Evolutionary conservation across 768 basidiomycete genomes (phyloP).

Genomic region (Tremella yokohamensis): DNA sequence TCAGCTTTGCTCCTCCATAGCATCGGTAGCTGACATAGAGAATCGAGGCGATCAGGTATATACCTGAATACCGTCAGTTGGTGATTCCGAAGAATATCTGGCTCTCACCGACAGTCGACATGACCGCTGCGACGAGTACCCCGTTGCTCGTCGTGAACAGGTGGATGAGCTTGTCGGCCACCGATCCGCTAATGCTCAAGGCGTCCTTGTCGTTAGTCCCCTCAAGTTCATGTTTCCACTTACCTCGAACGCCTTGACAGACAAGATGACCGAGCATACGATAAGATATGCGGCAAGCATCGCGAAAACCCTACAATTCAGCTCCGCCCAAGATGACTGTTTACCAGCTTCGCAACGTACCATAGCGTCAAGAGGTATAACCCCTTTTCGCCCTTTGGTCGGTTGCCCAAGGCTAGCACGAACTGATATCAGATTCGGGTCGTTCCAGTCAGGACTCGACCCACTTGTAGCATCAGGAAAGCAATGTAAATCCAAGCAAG

Average conservation of each 20-base stretch:
- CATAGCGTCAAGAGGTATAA: slow-evolving; percentile 35
- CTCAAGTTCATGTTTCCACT: slow-evolving; percentile 37
- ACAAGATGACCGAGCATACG: slow-evolving; percentile 80
- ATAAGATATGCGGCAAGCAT: slow-evolving; percentile 77
- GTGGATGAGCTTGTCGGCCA: slow-evolving; percentile 57
- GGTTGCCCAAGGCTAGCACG: slow-evolving; percentile 69
- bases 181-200: slow-evolving; percentile 53
- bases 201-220: slow-evolving; percentile 22
- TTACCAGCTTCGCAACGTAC: slow-evolving; percentile 14
- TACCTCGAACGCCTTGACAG: slow-evolving; percentile 72
- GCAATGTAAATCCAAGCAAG: slow-evolving; percentile 84
- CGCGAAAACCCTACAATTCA: slow-evolving; percentile 72
- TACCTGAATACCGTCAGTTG: slow-evolving; percentile 58
- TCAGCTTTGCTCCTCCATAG: slow-evolving; percentile 7
- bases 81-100: too few species aligned
- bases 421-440: slow-evolving; percentile 51
- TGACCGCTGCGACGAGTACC: slow-evolving; percentile 76
- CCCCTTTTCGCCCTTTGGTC: slow-evolving; percentile 82
- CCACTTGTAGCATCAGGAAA: slow-evolving; percentile 72
- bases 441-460: slow-evolving; percentile 7
- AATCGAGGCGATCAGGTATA: slow-evolving; percentile 78
- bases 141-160: slow-evolving; percentile 76
- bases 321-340: neutral
- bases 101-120: slow-evolving; percentile 79
- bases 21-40: slow-evolving; percentile 64